Base-by-base conservation (phyloP, 306 rosid genomes). In the Luffa acutangula region DNA sequence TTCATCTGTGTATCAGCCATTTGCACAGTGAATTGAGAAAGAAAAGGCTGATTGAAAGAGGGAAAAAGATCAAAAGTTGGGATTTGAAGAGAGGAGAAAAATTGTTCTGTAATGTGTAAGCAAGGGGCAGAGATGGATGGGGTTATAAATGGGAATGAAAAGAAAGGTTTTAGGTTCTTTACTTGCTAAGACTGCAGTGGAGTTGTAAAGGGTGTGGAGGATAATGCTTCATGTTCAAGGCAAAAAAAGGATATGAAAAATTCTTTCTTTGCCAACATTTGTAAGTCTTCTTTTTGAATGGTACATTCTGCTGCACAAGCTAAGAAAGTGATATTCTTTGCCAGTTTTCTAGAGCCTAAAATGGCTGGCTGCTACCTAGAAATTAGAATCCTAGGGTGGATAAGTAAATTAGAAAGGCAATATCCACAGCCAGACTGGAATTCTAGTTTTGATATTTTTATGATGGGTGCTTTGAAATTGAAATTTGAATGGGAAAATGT, bases 1-100 rank as follows among this genome's bases (percentile, higher is more conserved):
- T 96, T 93, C 87, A 93, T 52, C 85, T 88, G 88, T 8, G 72
- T 81, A 58, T 36, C 82, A 11, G 94, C 98, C 99, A 96, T 93
- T 75, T 75, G 63, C 0, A 8, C 78, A 74, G 59, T 6, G 46
- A 12, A 42, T 34, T 37, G 13, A 51, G 57, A 77, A 63, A 31
- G 53, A 69, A 81, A 81, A 58, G 39, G 36, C 79, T 25, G 81
- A 12, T 48, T 60, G 60, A 20, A 53, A 39, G n/a, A 11, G 69
- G 45, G 43, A 60, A 78, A 72, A 75, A 71, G 84, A 51, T 69
- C 21, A 73, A 73, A 49, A 73, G 77, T 71, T 71, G 21, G 21
- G 13, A n/a, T 43, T 70, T 70, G 36, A 42, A 15, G 9, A 34
- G 72, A 5, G 10, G 37, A 25, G 62, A 76, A 78, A 72, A 52